Base-by-base conservation (phyloP, 495 filamentous ascomycete genomes). In the Talaromyces nanjingensis region DNA sequence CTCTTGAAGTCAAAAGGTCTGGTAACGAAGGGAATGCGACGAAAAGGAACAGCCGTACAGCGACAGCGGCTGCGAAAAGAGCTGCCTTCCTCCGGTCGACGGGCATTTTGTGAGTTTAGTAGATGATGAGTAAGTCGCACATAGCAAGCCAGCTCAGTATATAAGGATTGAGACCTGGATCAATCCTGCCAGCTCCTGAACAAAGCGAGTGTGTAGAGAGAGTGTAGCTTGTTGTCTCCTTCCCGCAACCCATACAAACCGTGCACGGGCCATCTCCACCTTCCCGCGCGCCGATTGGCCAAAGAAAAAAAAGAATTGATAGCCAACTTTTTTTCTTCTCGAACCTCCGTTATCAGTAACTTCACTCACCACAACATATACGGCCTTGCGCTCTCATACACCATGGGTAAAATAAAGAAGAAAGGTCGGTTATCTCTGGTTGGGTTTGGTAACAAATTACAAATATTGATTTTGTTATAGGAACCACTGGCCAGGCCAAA, bases 341-440 rank as follows among this genome's bases (percentile, higher is more conserved):
- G 25, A 34, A 34, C 60, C 11, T 54, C 67, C 59, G 60, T 59
- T 65, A 67, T 68, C 63, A 66, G 52, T 34, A 56, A 56, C 29
- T 25, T n/a, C 53, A 62, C 47, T 60, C 58, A 47, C 65, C 55
- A 60, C 72, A 74, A 66, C 69, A 64, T 42, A 64, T 65, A 53
- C 60, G n/a, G 24, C 6, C 54, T 56, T 56, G 63, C 34, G 22
- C 55, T 53, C 18, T 37, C 31, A 24, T 31, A 7, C 55, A 74
- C 56, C 58, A 96, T 96, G 93, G 88, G 74, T 34, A 87, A 84
- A 67, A 91, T 96, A 65, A 96, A 96, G 88, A 97, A 92, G 86
- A 97, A 96, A 82, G 92, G 88, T 87, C 75, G 63, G 70, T 39
- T 62, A 42, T 27, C 24, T 54, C 9, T 47, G n/a, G 18, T 58